Evolutionary conservation across 2,329 filamentous ascomycete species (phyloP).

Genomic region (Domatiomyces globalis): DNA sequence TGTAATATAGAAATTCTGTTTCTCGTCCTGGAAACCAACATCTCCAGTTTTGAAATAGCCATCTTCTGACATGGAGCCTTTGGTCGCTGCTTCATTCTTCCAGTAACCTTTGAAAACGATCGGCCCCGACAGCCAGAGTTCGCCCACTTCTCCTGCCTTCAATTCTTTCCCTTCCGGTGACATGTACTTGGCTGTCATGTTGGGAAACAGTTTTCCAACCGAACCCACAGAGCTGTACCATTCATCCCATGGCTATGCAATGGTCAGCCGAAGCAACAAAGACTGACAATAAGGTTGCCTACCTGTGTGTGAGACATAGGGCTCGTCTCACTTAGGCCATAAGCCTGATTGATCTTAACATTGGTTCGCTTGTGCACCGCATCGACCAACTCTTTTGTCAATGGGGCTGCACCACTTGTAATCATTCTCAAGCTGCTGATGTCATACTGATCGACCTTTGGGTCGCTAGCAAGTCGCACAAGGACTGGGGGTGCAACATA

Average conservation of each 20-base stretch:
- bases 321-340: constrained; percentile 76
- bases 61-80: constrained; percentile 41
- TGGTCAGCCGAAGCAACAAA: constrained; percentile 48
- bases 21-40: constrained; percentile 61
- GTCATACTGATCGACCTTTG: constrained; percentile 65
- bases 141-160: constrained; percentile 47
- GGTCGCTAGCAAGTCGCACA: constrained; percentile 64
- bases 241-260: constrained; percentile 56
- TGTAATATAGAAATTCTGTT: constrained; percentile 75
- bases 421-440: constrained; percentile 66
- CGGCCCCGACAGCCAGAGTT: constrained; percentile 52
- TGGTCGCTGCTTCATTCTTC: constrained; percentile 45
- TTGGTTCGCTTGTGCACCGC: constrained; percentile 59
- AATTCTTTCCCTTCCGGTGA: constrained; percentile 45
- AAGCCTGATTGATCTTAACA: constrained; percentile 79
- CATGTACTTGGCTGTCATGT: constrained; percentile 71
- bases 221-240: constrained; percentile 67
- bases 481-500: constrained; percentile 79
- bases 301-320: constrained; percentile 57
- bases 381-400: constrained; percentile 67
- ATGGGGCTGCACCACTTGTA: constrained; percentile 74
- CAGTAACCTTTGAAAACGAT: constrained; percentile 51
- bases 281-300: constrained; percentile 43
- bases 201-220: constrained; percentile 64
- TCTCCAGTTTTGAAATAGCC: constrained; percentile 89